Evolutionary conservation across 805 yeast species (phyloP), one percentile per base, ranked within the genome.

Genomic region (Nakazawaea wyomingensis): DNA sequence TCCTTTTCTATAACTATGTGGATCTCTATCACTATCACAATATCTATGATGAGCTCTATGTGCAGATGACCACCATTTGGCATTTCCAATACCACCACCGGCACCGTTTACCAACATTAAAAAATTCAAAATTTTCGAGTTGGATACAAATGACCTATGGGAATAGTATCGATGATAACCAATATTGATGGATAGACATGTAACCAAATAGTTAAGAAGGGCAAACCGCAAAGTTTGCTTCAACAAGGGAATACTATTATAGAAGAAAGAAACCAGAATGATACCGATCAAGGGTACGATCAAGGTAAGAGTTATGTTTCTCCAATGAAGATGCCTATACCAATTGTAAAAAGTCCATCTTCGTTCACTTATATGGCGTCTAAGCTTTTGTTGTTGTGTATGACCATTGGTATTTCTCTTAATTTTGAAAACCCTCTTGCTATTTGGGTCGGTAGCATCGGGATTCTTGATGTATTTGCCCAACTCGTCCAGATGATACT

Each of bases 1-100:
- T 0, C 97, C 96, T 46, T 85, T 73, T 56, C 90, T 76, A 30
- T 85, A 82, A 55, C 80, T 80, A 62, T 86, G 88, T 1, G 98
- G 97, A 61, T 90, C 98, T 54, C 75, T 73, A 47, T 86, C 95
- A 0, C 95, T 83, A 57, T 90, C 96, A 34, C 93, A 82, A 60
- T 75, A 85, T 46, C 91, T 77, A 62, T 90, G 97, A 65, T 90
- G 97, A 4, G 93, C 89, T 47, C 95, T 69, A 66, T 90, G 98
- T 36, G 85, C 71, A 13, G 82, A 70, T 18, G 85, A 82, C 95
- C 95, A 88, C 75, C 82, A 74, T 54, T 81, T 71, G 10, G 81
- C 77, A 3, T 86, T 73, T 4, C 95, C 95, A 42, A 87, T 66
- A 2, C 89, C 95, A 6, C 82, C 78, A 50, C 86, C 82, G 14